Conservation (phyloP, 2,329 filamentous ascomycete genomes). For the Uncinocarpus reesii region DNA sequence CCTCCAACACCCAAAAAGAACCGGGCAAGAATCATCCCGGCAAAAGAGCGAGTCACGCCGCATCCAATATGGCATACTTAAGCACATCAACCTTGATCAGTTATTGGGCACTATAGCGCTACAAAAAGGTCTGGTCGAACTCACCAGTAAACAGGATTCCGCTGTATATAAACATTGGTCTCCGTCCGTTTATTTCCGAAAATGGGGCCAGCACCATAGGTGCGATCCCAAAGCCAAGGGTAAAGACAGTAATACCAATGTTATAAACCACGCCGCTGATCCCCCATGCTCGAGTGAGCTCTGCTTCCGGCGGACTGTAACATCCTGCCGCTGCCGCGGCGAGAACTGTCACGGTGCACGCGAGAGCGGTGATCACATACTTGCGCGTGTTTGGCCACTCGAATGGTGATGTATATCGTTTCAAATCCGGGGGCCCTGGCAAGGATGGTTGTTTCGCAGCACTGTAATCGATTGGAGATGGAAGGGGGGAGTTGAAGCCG, state of each 20-base stretch:
- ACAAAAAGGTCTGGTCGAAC: conserved; percentile 20
- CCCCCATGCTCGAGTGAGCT: conserved; percentile 57
- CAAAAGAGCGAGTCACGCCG: conserved; percentile 57
- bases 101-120: too few relatives aligned
- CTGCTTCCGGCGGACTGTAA: conserved; percentile 58
- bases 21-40: conserved; percentile 63
- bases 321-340: conserved; percentile 74
- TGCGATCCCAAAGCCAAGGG: conserved; percentile 65
- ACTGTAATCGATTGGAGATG: conserved; percentile 31
- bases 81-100: too few relatives aligned
- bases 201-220: conserved; percentile 85
- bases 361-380: conserved; percentile 58
- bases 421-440: conserved; percentile 55
- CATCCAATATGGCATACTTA: conserved; percentile 60
- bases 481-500: conserved; percentile 51
- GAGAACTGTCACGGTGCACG: conserved; percentile 63
- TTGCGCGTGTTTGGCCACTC: conserved; percentile 63
- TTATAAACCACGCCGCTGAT: conserved; percentile 57
- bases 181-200: conserved; percentile 76
- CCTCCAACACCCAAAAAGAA: conserved; percentile 69
- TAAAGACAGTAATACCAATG: conserved; percentile 72
- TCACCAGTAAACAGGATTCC: conserved; percentile 57
- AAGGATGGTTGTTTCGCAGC: conserved; percentile 28
- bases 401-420: conserved; percentile 58
- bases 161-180: conserved; percentile 67